Percentiles rank a stretch among this genome's conserved stretches.
Conservation (phyloP, 768 basidiomycete genomes). For the Auricularia sp. region DNA sequence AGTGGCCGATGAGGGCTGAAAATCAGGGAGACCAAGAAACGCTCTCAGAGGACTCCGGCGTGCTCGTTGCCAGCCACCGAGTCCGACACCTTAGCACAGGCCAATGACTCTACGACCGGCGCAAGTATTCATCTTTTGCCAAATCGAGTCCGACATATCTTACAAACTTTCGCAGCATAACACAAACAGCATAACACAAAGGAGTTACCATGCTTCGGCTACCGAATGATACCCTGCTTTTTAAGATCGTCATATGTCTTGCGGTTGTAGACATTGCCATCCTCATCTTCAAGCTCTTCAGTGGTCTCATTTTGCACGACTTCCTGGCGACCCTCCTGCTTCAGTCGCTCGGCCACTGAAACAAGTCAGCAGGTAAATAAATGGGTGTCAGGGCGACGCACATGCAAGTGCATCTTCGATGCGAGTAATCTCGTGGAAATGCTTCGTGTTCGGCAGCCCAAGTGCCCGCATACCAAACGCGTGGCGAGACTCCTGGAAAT, state of each 20-base stretch:
- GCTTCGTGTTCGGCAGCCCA: slow-evolving; percentile 95
- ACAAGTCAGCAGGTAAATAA: background rate
- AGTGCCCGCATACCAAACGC: slow-evolving; percentile 97
- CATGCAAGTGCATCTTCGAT: slow-evolving; percentile 93
- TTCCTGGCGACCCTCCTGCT: slow-evolving; percentile 92
- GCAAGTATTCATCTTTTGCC: too few relatives aligned
- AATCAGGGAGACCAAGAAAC: too few relatives aligned
- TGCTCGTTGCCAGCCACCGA: too few relatives aligned
- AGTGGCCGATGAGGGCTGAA: too few relatives aligned
- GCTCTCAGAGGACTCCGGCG: too few relatives aligned
- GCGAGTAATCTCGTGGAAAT: slow-evolving; percentile 96
- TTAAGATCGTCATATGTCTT: slow-evolving; percentile 97
- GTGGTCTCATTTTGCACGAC: slow-evolving; percentile 89
- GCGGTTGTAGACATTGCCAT: slow-evolving; percentile 95
- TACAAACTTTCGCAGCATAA: too few relatives aligned
- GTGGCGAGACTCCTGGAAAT: slow-evolving; percentile 75
- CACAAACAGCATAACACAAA: too few relatives aligned
- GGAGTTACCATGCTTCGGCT: background rate
- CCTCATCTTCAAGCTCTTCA: slow-evolving; percentile 96
- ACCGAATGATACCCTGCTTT: slow-evolving; percentile 77
- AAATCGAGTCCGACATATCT: too few relatives aligned
- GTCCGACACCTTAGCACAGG: too few relatives aligned
- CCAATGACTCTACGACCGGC: too few relatives aligned
- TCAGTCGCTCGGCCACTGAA: slow-evolving; percentile 91
- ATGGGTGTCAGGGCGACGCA: slow-evolving; percentile 33